Conservation (phyloP, 805 yeast genomes). For the Teunomyces aglyptinius region DNA sequence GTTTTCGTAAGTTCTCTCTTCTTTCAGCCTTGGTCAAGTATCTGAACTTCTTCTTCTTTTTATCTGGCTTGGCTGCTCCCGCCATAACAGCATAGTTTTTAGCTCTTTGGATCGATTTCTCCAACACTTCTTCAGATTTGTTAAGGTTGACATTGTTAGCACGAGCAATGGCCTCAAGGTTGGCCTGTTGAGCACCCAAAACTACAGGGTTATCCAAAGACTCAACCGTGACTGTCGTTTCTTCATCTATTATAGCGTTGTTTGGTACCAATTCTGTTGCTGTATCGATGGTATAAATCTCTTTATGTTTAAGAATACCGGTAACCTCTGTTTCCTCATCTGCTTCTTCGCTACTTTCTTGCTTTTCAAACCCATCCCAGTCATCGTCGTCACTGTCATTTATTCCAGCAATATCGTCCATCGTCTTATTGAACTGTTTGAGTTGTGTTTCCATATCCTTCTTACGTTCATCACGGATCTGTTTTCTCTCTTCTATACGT, state of each 20-base stretch:
- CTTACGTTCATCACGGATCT: constrained; percentile 68
- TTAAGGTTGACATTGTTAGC: constrained; percentile 70
- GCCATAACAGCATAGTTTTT: constrained; percentile 72
- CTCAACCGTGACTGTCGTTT: constrained; percentile 56
- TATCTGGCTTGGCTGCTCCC: constrained; percentile 47
- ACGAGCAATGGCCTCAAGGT: constrained; percentile 48
- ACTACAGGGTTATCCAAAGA: constrained; percentile 47
- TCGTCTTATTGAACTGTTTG: constrained; percentile 52
- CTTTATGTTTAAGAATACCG: constrained; percentile 18
- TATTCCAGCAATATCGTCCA: constrained; percentile 20
- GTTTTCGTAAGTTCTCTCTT: constrained; percentile 43
- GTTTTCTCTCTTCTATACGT: constrained; percentile 72
- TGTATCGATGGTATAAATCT: constrained; percentile 32
- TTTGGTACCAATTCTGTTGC: constrained; percentile 16
- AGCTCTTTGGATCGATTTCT: constrained; percentile 74
- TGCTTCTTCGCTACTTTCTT: constrained; percentile 7
- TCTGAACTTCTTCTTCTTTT: constrained; percentile 78
- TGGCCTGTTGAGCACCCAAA: constrained; percentile 29
- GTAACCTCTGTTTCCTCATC: not conserved
- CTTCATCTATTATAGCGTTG: constrained; percentile 43
- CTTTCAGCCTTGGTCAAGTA: constrained; percentile 83
- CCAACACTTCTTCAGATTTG: constrained; percentile 65
- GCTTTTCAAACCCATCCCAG: constrained; percentile 40
- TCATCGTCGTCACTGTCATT: constrained; percentile 18
- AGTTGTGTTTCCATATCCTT: constrained; percentile 63